Base-by-base conservation (phyloP, 2,329 filamentous ascomycete species). In the Penicillium paneum region DNA sequence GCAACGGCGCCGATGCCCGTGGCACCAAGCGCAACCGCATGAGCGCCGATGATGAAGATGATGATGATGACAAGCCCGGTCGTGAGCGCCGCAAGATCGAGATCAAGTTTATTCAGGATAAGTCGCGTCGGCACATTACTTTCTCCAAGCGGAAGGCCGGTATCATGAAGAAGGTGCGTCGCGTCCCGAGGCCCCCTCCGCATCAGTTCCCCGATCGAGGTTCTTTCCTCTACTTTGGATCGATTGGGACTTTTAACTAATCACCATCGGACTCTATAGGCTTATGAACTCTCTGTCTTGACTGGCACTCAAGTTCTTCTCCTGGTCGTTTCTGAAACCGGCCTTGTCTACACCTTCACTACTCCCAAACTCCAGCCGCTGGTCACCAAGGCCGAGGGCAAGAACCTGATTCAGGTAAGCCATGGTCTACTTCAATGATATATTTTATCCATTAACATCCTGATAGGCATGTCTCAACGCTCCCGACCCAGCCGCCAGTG, bases 91-190 rank as follows among this genome's bases (percentile, higher is more conserved):
- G 94, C 79, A 99, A 99, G 88, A 99, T 99, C 70, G 94, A 99
- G 79, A 99, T 99, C 81, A 99, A 99, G 84, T 99, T 99, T 80
- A 99, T 99, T 77, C 93, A 92, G 78, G 94, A 99, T 79, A 99
- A 99, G 82, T 97, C 93, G 79, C 91, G 94, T 79, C 89, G 94
- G 61, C 94, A 99, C 81, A 99, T 97, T 74, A 97, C 94, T 70
- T 97, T 99, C 77, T 97, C 93, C 67, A 99, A 99, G 86, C 91
- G 94, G 76, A 99, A 99, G 82, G 94, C 94, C 53, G 94, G 94
- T 68, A 97, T 99, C 77, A 97, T 99, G 94, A 97, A 99, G 84
- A 97, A 97, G 91, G 94, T 97, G 74, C 66, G 86, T 81, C 60
- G 63, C 64, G 59, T 65, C 44, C 46, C 26, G 45, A 42, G 45